Evolutionary conservation across 768 basidiomycete genomes (phyloP).

Genomic region (Xerocomus potaroensis): DNA sequence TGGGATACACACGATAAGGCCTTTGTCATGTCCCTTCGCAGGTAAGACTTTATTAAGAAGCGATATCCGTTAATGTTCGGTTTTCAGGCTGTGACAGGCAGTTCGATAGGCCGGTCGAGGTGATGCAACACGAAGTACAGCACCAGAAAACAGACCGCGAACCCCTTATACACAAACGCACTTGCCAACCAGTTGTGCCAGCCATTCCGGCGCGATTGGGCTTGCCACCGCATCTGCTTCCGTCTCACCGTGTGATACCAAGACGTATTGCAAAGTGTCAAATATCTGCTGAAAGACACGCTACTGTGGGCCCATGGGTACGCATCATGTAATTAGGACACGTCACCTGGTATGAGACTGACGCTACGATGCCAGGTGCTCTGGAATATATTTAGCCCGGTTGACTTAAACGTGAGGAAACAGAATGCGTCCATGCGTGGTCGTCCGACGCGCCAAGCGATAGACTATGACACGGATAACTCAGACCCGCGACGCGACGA

Average conservation of each 20-base stretch:
- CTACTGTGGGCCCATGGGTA: constrained; percentile 52
- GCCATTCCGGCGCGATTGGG: constrained; percentile 30
- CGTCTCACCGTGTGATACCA: constrained; percentile 48
- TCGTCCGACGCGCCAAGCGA: constrained; percentile 20
- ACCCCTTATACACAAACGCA: constrained; percentile 24
- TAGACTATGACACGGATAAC: constrained; percentile 9
- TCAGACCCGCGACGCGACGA: constrained; percentile 34
- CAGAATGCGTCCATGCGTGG: constrained; percentile 42
- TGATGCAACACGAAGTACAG: constrained; percentile 47
- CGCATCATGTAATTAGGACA: constrained; percentile 13
- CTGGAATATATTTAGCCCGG: constrained; percentile 40
- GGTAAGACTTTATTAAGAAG: constrained; percentile 35
- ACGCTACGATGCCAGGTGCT: constrained; percentile 36
- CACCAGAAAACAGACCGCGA: constrained; percentile 25
- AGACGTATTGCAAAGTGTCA: constrained; percentile 39
- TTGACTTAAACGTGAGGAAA: constrained; percentile 34
- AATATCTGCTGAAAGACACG: constrained; percentile 52
- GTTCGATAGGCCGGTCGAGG: constrained; percentile 43
- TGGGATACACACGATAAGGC: constrained; percentile 40
- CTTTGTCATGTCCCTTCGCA: constrained; percentile 31
- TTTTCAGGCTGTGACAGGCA: constrained; percentile 48
- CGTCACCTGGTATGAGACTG: background rate
- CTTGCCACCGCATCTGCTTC: constrained; percentile 40
- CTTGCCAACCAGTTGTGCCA: constrained; percentile 32
- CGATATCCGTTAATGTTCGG: constrained; percentile 7